Evolutionary conservation across 768 basidiomycete species (phyloP).

Genomic region (Boletus subcaerulescens): DNA sequence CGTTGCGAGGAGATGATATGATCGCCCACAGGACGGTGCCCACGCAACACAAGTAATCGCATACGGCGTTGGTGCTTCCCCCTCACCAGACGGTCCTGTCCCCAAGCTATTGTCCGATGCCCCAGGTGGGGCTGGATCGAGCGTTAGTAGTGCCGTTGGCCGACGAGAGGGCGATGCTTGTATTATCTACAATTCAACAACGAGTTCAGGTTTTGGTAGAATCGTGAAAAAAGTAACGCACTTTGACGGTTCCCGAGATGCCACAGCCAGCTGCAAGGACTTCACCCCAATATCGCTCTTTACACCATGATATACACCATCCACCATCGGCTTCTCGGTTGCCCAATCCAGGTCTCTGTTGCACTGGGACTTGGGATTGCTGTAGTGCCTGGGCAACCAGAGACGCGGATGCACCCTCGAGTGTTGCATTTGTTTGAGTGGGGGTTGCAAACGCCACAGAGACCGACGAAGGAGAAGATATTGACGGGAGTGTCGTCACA

Average conservation of each 20-base stretch:
- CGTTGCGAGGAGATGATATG: constrained; percentile 91
- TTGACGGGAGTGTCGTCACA: constrained; percentile 50
- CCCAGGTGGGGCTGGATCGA: constrained; percentile 40
- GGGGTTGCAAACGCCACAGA: constrained; percentile 68
- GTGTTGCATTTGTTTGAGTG: constrained; percentile 56
- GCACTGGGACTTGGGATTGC: constrained; percentile 40
- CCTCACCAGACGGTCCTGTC: constrained; percentile 25
- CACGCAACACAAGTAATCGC: constrained; percentile 85
- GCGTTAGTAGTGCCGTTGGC: constrained; percentile 62
- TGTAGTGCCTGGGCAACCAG: constrained; percentile 65
- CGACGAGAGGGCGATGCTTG: constrained; percentile 68
- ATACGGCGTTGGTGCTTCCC: constrained; percentile 42
- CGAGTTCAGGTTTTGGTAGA: background rate
- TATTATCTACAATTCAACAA: constrained; percentile 51
- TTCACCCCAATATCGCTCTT: constrained; percentile 95
- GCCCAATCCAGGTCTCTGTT: constrained; percentile 44
- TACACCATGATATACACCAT: constrained; percentile 95
- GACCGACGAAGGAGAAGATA: constrained; percentile 41
- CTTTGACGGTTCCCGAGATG: constrained; percentile 71
- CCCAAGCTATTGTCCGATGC: constrained; percentile 21
- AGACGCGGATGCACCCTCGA: constrained; percentile 55
- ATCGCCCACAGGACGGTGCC: constrained; percentile 92
- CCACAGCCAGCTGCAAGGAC: constrained; percentile 78
- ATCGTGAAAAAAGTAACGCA: constrained; percentile 29
- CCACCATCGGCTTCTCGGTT: constrained; percentile 86